A percentile compares a stretch with the other conserved stretches of the same genome.
Evolutionary conservation across 148 eudicot genomes (phyloP).

Genomic region (Silene uniflora): DNA sequence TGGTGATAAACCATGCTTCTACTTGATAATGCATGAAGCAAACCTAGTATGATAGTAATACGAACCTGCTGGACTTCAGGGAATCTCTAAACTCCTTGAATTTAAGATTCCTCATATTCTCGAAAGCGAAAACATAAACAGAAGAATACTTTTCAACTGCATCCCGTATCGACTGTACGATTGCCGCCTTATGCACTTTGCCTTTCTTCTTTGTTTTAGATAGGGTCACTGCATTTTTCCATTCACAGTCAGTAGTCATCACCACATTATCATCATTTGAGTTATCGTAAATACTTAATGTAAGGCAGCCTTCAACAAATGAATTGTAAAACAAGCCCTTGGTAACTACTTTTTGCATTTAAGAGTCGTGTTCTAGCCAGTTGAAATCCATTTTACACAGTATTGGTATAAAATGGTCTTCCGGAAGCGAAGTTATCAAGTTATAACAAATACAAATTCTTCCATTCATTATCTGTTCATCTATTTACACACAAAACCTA

Average conservation of each 20-base stretch:
- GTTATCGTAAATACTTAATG: background rate
- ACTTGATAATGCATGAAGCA: background rate
- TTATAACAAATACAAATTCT: background rate
- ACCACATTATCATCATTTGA: background rate
- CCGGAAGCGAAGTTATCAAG: too few relatives aligned
- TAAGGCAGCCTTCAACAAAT: too few relatives aligned
- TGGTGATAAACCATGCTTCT: background rate
- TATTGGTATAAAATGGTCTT: too few relatives aligned
- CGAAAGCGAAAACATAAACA: constrained; percentile 62
- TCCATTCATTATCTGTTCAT: background rate
- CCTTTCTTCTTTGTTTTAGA: constrained; percentile 98
- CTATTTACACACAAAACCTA: background rate
- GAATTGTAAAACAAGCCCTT: too few relatives aligned
- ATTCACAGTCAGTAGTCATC: background rate
- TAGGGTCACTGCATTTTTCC: constrained; percentile 56
- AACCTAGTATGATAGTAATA: background rate
- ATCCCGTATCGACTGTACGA: constrained; percentile 65
- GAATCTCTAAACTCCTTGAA: constrained; percentile 83
- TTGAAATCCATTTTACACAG: too few relatives aligned
- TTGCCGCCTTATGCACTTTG: constrained; percentile 66
- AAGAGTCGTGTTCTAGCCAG: too few relatives aligned
- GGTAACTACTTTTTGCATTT: too few relatives aligned
- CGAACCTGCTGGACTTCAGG: constrained; percentile 75
- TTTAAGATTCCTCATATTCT: constrained; percentile 94
- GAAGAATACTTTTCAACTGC: constrained; percentile 61